Base-by-base conservation (phyloP, 1,284 basidiomycete species). In the Inonotus obliquus region DNA sequence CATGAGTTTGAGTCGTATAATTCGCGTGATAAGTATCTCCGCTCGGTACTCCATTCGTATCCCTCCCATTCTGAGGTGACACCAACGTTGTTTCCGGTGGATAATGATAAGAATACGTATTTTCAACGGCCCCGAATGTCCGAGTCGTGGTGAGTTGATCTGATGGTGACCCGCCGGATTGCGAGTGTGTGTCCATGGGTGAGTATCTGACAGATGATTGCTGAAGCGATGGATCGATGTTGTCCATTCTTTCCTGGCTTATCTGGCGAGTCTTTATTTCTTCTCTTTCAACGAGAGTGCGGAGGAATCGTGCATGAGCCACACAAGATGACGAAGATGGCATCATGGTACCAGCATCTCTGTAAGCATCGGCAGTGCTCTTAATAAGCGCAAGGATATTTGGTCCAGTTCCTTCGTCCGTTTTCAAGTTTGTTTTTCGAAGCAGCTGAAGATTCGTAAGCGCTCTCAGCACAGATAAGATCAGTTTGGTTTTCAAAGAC, bases 231-330 rank as follows among this genome's bases (percentile, higher is more conserved):
- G 64, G 62, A 44, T 63, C 62, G 45, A 65, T 63, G 44, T 63
- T 55, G 23, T 57, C 56, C 57, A 58, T 23, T 44, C 74, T 70
- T 39, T 76, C 75, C 58, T 71, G 73, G 64, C 76, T 75, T 65
- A 63, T 69, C 68, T 75, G 79, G 58, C 81, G 81, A 59, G 77
- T 72, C 67, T 81, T 81, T 68, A 83, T 79, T 64, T 80, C 77
- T 66, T 90, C 86, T 66, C 82, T 81, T n/a, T 77, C 77, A 27
- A 91, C 78, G 52, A 92, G 76, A 59, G 81, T 83, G 67, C 83
- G 82, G 49, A 92, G 75, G 75, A 92, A 92, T 47, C 89, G 85
- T 45, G 88, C 82, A 68, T 92, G 91, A 67, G 85, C 84, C 38
- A 81, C 80, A 9, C 86, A 84, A 27, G 82, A 79, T 23, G 81